Evolutionary conservation across 2,329 filamentous ascomycete species (phyloP).

Genomic region (Colletotrichum plurivorum): DNA sequence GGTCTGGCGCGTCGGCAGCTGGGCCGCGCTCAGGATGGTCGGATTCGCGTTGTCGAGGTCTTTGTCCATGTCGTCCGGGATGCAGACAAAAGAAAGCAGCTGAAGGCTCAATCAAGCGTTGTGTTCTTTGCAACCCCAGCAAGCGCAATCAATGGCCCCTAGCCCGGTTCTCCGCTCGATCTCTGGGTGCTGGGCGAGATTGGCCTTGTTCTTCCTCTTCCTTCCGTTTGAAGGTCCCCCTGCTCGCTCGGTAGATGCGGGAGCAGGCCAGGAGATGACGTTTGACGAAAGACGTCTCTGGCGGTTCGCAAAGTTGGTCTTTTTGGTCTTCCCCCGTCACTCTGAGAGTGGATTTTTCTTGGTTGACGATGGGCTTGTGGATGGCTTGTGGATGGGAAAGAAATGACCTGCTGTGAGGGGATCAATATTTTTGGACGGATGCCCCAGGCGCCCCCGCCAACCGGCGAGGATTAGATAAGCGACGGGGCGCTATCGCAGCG

Average conservation of each 20-base stretch:
- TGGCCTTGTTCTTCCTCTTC: slow-evolving; percentile 20
- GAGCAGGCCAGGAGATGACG: slow-evolving; percentile 21
- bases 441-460: slow-evolving; percentile 20
- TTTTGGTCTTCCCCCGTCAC: slow-evolving; percentile 10
- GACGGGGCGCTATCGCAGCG: not conserved
- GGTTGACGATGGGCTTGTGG: slow-evolving; percentile 24
- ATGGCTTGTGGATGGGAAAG: slow-evolving; percentile 36
- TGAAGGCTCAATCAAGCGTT: not conserved
- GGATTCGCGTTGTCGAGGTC: slow-evolving; percentile 87
- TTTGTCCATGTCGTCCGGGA: slow-evolving; percentile 52
- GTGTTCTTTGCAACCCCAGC: slow-evolving; percentile 17
- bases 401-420: slow-evolving; percentile 32
- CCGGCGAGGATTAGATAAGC: slow-evolving; percentile 39
- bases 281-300: slow-evolving; percentile 18
- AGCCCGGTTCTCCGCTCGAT: slow-evolving; percentile 25
- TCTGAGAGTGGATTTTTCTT: slow-evolving; percentile 11
- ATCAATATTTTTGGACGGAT: slow-evolving; percentile 38
- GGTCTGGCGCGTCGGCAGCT: slow-evolving; percentile 84
- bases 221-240: slow-evolving; percentile 3
- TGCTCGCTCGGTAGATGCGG: slow-evolving; percentile 24
- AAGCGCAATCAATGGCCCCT: slow-evolving; percentile 22
- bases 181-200: slow-evolving; percentile 8
- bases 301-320: slow-evolving; percentile 22
- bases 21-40: slow-evolving; percentile 88
- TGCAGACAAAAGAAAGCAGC: not conserved